Conservation (phyloP, 2,329 filamentous ascomycete genomes). For the Coniella vitis region DNA sequence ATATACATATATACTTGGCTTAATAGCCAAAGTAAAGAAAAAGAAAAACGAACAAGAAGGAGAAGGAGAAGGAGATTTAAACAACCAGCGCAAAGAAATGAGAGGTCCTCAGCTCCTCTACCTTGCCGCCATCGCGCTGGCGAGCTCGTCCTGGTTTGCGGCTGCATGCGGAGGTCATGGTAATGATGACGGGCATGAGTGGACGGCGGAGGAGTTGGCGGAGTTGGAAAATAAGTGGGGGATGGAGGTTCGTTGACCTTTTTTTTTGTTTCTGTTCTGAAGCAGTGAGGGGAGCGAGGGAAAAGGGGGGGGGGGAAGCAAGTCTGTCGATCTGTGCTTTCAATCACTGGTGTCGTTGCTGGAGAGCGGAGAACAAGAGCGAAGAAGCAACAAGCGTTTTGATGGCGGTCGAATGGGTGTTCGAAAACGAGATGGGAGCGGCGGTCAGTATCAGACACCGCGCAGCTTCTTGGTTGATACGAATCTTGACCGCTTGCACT, state of each 20-base stretch:
- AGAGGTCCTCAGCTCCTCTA: constrained; percentile 19
- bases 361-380: too few species aligned
- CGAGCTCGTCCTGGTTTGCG: constrained; percentile 17
- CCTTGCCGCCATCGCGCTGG: constrained; percentile 12
- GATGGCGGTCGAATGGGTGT: too few species aligned
- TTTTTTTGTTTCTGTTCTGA: too few species aligned
- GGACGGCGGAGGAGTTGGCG: constrained; percentile 42
- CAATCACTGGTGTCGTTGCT: too few species aligned
- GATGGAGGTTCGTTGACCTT: constrained; percentile 34
- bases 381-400: too few species aligned
- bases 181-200: constrained; percentile 36
- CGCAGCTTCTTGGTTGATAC: too few species aligned
- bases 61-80: neutral
- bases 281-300: too few species aligned
- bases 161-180: constrained; percentile 28
- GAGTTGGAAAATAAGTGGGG: constrained; percentile 53
- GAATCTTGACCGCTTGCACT: too few species aligned
- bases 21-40: neutral
- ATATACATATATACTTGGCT: neutral
- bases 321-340: too few species aligned
- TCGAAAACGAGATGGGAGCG: too few species aligned
- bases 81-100: constrained; percentile 17
- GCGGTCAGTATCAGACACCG: too few species aligned
- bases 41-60: neutral
- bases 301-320: too few species aligned